phyloP scores from a whole-genome alignment of 257 asterid genomes.

The Lithospermum erythrorhizon region DNA sequence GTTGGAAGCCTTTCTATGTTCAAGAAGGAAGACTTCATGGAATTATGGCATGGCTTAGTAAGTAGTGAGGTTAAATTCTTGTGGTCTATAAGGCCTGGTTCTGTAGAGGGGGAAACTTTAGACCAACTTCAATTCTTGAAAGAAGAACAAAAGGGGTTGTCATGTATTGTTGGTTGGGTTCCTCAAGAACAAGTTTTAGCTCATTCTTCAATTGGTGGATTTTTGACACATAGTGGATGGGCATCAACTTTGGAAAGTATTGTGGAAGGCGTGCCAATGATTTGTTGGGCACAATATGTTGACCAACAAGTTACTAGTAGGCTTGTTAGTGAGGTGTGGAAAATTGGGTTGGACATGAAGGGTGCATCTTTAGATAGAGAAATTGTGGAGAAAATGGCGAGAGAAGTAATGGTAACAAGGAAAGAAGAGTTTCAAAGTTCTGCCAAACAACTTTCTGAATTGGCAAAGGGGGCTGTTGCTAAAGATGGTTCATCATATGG shows the following conservation, averaged over 20 bases:
- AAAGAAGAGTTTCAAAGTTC: conserved; percentile 27
- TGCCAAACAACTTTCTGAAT: conserved; percentile 15
- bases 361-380: conserved; percentile 31
- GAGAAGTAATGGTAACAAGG: conserved; percentile 31
- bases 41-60: conserved; percentile 21
- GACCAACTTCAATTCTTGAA: conserved; percentile 1
- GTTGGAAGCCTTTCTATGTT: conserved; percentile 19
- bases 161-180: conserved; percentile 22
- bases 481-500: conserved; percentile 33
- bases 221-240: conserved; percentile 30
- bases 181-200: conserved; percentile 21
- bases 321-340: conserved; percentile 47
- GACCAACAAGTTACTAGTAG: conserved; percentile 44
- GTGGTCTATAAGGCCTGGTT: conserved; percentile 20
- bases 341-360: conserved; percentile 49
- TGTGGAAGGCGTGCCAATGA: conserved; percentile 24
- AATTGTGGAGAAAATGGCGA: conserved; percentile 26
- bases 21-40: conserved; percentile 12
- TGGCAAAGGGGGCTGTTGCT: conserved; percentile 25
- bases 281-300: conserved; percentile 24
- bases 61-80: conserved; percentile 20
- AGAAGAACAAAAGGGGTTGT: conserved; percentile 8
- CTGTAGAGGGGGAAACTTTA: conserved; percentile 1
- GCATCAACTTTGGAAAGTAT: conserved; percentile 27
- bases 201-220: conserved; percentile 19